A percentile compares a stretch with the other conserved stretches of the same genome.
Conservation (phyloP, 2,329 filamentous ascomycete genomes). For the Nemania serpens region DNA sequence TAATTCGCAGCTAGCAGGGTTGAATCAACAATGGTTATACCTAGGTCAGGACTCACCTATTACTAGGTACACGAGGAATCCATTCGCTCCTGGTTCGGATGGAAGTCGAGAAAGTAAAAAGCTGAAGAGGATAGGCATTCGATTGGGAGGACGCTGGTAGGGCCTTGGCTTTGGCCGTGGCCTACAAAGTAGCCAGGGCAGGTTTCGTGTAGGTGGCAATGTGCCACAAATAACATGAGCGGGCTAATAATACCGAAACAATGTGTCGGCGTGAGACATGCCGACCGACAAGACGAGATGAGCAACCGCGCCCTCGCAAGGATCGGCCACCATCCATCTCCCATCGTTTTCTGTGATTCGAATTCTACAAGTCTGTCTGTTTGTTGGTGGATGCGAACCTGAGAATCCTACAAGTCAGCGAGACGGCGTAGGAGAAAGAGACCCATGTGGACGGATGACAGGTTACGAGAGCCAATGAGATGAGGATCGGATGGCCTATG, state of each 20-base stretch:
- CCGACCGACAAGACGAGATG: constrained; percentile 8
- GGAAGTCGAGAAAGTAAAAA: too few species aligned
- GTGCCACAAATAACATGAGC: constrained; percentile 28
- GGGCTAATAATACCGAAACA: constrained; percentile 37
- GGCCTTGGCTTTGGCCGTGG: not conserved
- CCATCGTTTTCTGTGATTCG: not conserved
- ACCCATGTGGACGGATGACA: constrained; percentile 10
- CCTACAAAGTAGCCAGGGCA: constrained; percentile 3
- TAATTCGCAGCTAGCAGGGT: too few species aligned
- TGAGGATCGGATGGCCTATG: constrained; percentile 1
- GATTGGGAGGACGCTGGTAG: not conserved
- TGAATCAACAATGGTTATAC: too few species aligned
- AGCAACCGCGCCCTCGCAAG: not conserved
- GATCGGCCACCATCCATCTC: constrained; percentile 1
- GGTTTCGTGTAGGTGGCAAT: constrained; percentile 21
- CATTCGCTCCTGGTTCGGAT: too few species aligned
- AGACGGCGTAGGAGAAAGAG: not conserved
- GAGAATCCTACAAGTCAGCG: not conserved
- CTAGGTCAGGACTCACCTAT: too few species aligned
- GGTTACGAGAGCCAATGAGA: not conserved
- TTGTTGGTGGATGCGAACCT: not conserved
- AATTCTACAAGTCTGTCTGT: not conserved
- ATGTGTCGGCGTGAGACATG: constrained; percentile 24
- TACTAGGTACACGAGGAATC: too few species aligned
- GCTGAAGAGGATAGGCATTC: too few species aligned